Percentiles rank a stretch among this genome's conserved stretches.
Conservation (phyloP, 306 rosid species). For the Cucumis hystrix region DNA sequence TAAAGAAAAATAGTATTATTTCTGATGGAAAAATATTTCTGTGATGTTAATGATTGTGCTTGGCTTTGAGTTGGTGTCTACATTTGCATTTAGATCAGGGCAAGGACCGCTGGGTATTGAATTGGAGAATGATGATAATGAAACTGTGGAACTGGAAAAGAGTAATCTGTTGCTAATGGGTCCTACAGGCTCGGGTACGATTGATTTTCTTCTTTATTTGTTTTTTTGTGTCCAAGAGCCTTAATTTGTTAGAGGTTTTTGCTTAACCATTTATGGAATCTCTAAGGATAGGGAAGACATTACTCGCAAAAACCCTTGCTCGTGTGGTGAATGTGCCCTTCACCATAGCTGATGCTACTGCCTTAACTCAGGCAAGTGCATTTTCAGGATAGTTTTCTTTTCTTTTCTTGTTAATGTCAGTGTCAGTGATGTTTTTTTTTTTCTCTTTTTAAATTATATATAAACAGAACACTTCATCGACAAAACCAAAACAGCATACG, state of each 20-base stretch:
- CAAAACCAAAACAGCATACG: neutral
- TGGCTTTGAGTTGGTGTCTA: conserved; percentile 4
- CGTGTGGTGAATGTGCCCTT: conserved; percentile 59
- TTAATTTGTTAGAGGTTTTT: neutral
- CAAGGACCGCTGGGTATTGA: conserved; percentile 1
- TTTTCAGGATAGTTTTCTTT: neutral
- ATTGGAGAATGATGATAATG: conserved; percentile 21
- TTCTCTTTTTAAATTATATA: neutral
- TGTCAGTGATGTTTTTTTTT: neutral
- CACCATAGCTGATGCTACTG: conserved; percentile 62
- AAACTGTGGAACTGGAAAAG: conserved; percentile 46
- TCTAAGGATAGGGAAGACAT: conserved; percentile 48
- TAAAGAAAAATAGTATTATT: neutral
- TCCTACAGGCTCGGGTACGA: conserved; percentile 62
- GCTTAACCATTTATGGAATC: neutral
- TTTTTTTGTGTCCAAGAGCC: neutral
- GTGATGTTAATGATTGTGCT: neutral
- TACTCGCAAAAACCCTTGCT: conserved; percentile 75
- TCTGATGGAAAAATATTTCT: neutral
- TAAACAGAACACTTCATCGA: neutral
- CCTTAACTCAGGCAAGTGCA: conserved; percentile 54
- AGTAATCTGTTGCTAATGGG: conserved; percentile 56
- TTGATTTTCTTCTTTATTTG: neutral
- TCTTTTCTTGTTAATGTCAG: neutral
- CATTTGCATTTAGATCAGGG: conserved; percentile 10